Conservation (phyloP, 2,329 filamentous ascomycete genomes). For the Clonostachys byssicola region DNA sequence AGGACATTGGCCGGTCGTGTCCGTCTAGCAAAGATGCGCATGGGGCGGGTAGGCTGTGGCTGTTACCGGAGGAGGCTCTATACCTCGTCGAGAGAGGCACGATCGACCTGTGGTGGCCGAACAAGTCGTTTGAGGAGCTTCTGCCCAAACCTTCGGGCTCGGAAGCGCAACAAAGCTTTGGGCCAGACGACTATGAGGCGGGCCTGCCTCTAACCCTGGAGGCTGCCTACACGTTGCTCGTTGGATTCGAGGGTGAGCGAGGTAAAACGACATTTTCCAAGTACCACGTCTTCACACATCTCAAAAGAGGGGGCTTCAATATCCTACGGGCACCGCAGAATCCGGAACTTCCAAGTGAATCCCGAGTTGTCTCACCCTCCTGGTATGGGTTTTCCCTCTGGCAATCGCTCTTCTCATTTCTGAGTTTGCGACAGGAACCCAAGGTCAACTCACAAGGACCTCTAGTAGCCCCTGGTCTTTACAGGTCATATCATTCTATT, state of each 20-base stretch:
- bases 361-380: background rate
- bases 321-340: conserved; percentile 62
- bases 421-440: conserved; percentile 20
- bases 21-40: conserved; percentile 49
- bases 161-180: conserved; percentile 9
- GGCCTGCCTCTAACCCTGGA: conserved; percentile 87
- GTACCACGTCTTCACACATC: conserved; percentile 81
- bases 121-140: conserved; percentile 41
- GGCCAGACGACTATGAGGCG: conserved; percentile 44
- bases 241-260: conserved; percentile 62
- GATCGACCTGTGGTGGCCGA: conserved; percentile 82
- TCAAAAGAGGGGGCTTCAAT: conserved; percentile 80
- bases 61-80: conserved; percentile 87
- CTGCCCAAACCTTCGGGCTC: conserved; percentile 27
- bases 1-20: conserved; percentile 67
- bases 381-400: conserved; percentile 27
- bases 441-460: conserved; percentile 42
- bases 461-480: conserved; percentile 57
- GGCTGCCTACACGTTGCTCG: conserved; percentile 80
- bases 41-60: conserved; percentile 66
- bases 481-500: conserved; percentile 65
- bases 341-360: conserved; percentile 4
- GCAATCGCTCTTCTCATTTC: conserved; percentile 50
- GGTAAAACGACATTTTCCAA: conserved; percentile 68
- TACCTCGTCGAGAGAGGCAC: conserved; percentile 86